Base-by-base conservation (phyloP, 441 rosid species). In the Erysimum cheiri region DNA sequence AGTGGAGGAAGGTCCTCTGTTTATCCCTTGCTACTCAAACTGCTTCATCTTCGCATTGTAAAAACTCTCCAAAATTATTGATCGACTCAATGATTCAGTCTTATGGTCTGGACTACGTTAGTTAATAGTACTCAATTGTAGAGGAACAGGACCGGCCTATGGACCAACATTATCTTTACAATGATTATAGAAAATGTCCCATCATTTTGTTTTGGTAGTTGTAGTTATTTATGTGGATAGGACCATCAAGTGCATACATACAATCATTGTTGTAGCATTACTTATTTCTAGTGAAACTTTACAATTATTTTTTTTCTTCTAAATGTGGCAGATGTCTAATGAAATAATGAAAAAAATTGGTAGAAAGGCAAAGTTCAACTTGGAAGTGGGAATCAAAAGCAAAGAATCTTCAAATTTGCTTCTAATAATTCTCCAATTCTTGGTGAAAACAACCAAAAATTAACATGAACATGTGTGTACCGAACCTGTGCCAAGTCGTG, bases 1-100 rank as follows among this genome's bases (percentile, higher is more conserved):
- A 43, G 96, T 90, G 36, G 97, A 90, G 78, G 93, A 86, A 32
- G 78, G 76, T 64, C 77, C 91, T 17, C 61, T 94, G 63, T 72
- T 80, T 74, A 84, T 94, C 58, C 98, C 98, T 60, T 92, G 97
- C 85, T 94, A 87, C 80, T 88, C 97, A 60, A 94, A 91, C 76
- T 94, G 97, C 82, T 89, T 89, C 84, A 80, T 94, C 61, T 87
- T 91, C 71, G 93, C 88, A 22, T 84, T 88, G 53, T 87, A 59
- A 86, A 57, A 57, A 50, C 29, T 17, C 22, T 46, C 40, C 60
- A 44, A 71, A 4, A 4, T n/a, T 19, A 24, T 11, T 28, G 68
- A 54, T 39, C 4, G 29, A 4, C 9, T 33, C 17, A 26, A 4
- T 12, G 40, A 49, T 39, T 60, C 7, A 3, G 4, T 46, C 28